Evolutionary conservation across 1,284 basidiomycete species (phyloP), one percentile per base, ranked within the genome.

Genomic region (Blastosporella zonata): DNA sequence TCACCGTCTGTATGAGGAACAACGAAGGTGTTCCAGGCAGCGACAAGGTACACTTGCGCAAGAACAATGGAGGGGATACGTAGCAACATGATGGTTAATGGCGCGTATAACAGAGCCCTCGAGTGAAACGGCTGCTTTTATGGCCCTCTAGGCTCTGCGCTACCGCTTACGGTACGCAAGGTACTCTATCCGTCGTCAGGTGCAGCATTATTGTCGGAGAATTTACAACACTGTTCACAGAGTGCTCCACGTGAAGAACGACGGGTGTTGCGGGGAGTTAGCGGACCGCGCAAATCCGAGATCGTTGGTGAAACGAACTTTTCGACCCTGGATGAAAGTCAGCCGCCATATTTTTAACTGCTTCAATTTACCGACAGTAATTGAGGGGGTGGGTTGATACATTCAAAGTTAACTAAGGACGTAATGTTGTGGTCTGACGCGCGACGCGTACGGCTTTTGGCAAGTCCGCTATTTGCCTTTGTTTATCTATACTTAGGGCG

Each of bases 11-110:
- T 29, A 35, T 56, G 52, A 33, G 52, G 43, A 7, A 54, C 46
- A 12, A 53, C 43, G 29, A 51, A 46, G 7, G 55, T 49, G 20
- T 45, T 45, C 50, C 50, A 53, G 10, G 47, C 54, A 21, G 35
- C 25, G 29, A 42, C 50, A 13, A 52, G 20, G 31, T 46, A 52
- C 13, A 40, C 40, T 15, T 54, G 45, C 6, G 43, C 41, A 15
- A 57, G 43, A 2, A 55, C 29, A 28, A 50, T 15, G 34, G 43
- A 21, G 17, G 42, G 43, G 9, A 43, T 40, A 39, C 27, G 47
- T 10, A 43, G 29, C 22, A 55, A 40, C 54, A 57, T 57, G n/a
- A n/a, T n/a, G n/a, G 28, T 49, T 39, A 2, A 1, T 15, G 34
- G 13, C 37, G 12, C 42, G 17, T 29, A 21, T 9, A 18, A 20